Evolutionary conservation across 257 asterid species (phyloP).

Genomic region (Osmanthus fragrans): DNA sequence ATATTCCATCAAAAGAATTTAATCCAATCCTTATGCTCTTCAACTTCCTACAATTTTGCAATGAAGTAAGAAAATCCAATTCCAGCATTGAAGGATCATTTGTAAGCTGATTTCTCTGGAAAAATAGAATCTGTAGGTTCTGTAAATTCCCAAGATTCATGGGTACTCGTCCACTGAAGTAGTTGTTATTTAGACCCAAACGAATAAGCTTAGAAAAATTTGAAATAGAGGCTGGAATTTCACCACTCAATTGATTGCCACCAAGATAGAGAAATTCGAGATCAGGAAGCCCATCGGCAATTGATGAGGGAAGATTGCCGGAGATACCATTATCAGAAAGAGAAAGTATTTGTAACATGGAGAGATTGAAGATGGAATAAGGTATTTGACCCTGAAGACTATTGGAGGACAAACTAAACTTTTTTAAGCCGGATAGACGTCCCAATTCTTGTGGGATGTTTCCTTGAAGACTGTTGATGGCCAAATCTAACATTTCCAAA

Average conservation of each 20-base stretch:
- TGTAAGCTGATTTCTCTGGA: background rate
- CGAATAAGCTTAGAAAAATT: too few relatives aligned
- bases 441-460: too few relatives aligned
- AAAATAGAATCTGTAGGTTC: background rate
- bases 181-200: too few relatives aligned
- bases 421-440: too few relatives aligned
- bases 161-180: constrained; percentile 27
- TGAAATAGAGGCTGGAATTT: too few relatives aligned
- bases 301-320: constrained; percentile 20
- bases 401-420: fast-evolving
- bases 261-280: too few relatives aligned
- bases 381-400: background rate
- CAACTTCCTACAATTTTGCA: constrained; percentile 11
- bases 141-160: constrained; percentile 18
- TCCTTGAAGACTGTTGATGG: too few relatives aligned
- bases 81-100: constrained; percentile 8
- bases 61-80: constrained; percentile 19
- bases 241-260: too few relatives aligned
- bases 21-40: background rate
- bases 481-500: too few relatives aligned
- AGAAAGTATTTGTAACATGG: too few relatives aligned
- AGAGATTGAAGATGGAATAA: background rate
- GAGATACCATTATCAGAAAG: background rate
- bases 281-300: too few relatives aligned
- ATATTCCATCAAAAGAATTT: constrained; percentile 16